A percentile compares a stretch with the other conserved stretches of the same genome.
Evolutionary conservation across 1,284 basidiomycete genomes (phyloP).

Genomic region (Cerrena zonata): DNA sequence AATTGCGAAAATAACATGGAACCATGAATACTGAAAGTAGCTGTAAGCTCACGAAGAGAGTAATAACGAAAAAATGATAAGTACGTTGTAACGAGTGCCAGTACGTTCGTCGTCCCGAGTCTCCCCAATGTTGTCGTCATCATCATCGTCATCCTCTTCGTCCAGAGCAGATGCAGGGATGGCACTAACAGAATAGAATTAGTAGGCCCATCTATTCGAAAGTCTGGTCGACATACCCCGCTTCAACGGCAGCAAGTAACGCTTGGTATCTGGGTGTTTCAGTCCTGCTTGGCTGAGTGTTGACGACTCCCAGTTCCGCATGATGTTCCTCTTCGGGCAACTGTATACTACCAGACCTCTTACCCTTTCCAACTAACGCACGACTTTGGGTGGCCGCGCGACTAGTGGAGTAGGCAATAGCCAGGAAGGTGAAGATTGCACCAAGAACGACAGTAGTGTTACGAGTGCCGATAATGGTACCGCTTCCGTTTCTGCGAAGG

Average conservation of each 20-base stretch:
- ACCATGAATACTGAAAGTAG: slow-evolving; percentile 81
- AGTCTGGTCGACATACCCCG: slow-evolving; percentile 53
- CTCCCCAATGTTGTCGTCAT: slow-evolving; percentile 62
- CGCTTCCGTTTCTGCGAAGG: slow-evolving; percentile 50
- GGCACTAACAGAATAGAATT: slow-evolving; percentile 43
- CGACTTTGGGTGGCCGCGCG: slow-evolving; percentile 93
- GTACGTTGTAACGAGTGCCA: slow-evolving; percentile 94
- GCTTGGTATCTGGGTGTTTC: slow-evolving; percentile 93
- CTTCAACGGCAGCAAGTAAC: slow-evolving; percentile 90
- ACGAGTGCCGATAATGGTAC: slow-evolving; percentile 60
- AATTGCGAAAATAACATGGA: slow-evolving; percentile 95
- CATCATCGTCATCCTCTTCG: slow-evolving; percentile 78
- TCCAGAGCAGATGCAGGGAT: slow-evolving; percentile 90
- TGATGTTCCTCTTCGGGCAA: slow-evolving; percentile 55
- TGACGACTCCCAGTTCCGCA: slow-evolving; percentile 71
- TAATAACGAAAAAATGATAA: slow-evolving; percentile 19
- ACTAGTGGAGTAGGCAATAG: slow-evolving; percentile 95
- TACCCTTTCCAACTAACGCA: slow-evolving; percentile 78
- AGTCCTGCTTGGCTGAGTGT: slow-evolving; percentile 78
- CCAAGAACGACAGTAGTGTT: slow-evolving; percentile 88
- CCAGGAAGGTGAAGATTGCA: slow-evolving; percentile 93
- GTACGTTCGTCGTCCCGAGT: slow-evolving; percentile 87
- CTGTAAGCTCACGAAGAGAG: neutral
- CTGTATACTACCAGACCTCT: slow-evolving; percentile 52
- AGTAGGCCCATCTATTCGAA: too few relatives aligned